A percentile compares a stretch with the other conserved stretches of the same genome.
Evolutionary conservation across 169 alveolate genomes (phyloP).

Genomic region (Plasmodium vivax): DNA sequence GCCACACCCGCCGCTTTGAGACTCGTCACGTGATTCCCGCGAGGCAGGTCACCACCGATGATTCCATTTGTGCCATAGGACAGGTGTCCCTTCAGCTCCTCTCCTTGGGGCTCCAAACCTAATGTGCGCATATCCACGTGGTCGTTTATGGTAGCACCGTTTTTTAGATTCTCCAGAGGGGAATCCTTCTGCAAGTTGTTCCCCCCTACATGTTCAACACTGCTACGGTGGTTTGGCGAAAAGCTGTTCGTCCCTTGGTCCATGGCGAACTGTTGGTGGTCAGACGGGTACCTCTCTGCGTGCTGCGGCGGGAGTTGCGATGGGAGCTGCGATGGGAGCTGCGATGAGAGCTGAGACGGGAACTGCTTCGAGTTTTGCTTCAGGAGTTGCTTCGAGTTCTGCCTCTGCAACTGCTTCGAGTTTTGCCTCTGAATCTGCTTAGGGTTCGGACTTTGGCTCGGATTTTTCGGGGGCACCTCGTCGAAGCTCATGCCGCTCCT

Average conservation of each 20-base stretch:
- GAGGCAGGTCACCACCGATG: neutral
- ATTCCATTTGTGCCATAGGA: neutral
- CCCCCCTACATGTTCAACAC: neutral
- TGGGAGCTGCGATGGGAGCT: too few relatives aligned
- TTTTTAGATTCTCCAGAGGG: neutral
- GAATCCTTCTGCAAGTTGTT: neutral
- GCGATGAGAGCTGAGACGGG: too few relatives aligned
- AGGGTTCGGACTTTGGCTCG: neutral
- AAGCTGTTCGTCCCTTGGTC: neutral
- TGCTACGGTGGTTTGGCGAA: neutral
- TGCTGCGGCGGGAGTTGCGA: neutral
- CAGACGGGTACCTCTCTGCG: neutral
- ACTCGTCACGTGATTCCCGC: neutral
- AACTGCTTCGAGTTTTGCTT: too few relatives aligned
- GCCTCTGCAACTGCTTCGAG: neutral
- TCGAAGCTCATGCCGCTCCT: neutral
- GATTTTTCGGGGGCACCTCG: neutral
- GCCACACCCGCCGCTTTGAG: neutral
- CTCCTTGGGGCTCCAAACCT: neutral
- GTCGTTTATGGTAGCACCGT: neutral
- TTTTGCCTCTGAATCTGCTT: neutral
- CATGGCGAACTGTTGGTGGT: neutral
- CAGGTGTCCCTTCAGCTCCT: neutral
- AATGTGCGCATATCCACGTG: neutral
- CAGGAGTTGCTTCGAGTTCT: too few relatives aligned